A percentile compares a stretch with the other conserved stretches of the same genome.
Conservation (phyloP, 2,329 filamentous ascomycete species). For the Coniella vitis region DNA sequence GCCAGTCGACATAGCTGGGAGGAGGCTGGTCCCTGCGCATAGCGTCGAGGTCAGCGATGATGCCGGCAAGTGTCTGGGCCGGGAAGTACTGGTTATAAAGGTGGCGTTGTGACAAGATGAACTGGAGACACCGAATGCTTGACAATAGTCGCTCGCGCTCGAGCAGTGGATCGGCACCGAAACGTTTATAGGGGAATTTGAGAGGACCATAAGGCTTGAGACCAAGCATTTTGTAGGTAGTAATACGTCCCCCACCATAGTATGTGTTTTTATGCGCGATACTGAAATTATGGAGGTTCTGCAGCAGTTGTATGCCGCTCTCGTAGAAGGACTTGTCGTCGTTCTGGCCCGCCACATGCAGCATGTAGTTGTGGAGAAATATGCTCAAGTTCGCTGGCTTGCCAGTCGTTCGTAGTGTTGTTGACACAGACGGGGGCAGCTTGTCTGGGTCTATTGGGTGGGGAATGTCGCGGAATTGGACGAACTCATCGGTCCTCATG, state of each 20-base stretch:
- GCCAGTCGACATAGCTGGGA: conserved; percentile 24
- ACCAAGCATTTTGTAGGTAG: conserved; percentile 4
- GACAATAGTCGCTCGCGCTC: neutral
- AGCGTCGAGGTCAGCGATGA: conserved; percentile 27
- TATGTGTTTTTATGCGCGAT: conserved; percentile 6
- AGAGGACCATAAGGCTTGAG: conserved; percentile 11
- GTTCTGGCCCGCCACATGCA: conserved; percentile 15
- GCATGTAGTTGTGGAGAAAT: conserved; percentile 23
- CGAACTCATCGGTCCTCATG: neutral
- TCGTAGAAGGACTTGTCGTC: conserved; percentile 18
- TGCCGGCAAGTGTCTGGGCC: conserved; percentile 17
- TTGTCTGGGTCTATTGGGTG: conserved; percentile 5
- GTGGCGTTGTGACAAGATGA: conserved; percentile 18
- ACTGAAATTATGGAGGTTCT: conserved; percentile 13
- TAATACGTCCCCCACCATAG: conserved; percentile 4
- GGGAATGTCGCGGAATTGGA: conserved; percentile 1
- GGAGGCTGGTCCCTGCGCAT: conserved; percentile 25
- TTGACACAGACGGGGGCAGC: conserved; percentile 6
- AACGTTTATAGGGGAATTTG: conserved; percentile 2
- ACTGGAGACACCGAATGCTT: conserved; percentile 16
- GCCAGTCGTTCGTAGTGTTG: neutral
- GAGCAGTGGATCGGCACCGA: neutral
- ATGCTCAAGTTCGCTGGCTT: conserved; percentile 17
- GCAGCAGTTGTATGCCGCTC: conserved; percentile 13
- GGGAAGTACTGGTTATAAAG: conserved; percentile 17